Evolutionary conservation across 345 rosid genomes (phyloP).

Genomic region (Draba incana): DNA sequence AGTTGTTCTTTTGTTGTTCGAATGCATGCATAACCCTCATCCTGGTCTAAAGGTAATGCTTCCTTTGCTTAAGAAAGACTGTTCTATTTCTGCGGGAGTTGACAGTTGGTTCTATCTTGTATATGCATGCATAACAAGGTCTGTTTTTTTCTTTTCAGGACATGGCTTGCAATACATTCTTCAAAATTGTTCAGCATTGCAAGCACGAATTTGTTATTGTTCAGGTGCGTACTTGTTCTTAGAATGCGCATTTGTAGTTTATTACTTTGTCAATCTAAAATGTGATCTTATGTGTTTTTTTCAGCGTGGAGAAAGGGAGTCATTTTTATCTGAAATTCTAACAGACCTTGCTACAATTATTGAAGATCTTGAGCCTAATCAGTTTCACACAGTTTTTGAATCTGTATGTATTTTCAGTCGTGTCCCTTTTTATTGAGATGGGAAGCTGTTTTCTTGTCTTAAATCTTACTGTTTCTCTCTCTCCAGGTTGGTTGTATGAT

Average conservation of each 20-base stretch:
- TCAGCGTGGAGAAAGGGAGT: constrained; percentile 90
- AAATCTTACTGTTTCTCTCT: constrained; percentile 1
- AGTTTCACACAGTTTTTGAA: constrained; percentile 93
- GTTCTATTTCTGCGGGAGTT: too few relatives aligned
- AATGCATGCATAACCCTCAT: too few relatives aligned
- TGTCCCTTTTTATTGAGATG: constrained; percentile 13
- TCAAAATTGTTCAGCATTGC: constrained; percentile 97
- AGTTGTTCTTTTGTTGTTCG: too few relatives aligned
- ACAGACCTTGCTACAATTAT: constrained; percentile 78
- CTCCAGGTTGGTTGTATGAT: constrained; percentile 89
- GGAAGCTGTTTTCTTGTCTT: constrained; percentile 10
- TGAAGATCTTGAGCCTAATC: constrained; percentile 93
- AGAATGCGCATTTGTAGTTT: neutral
- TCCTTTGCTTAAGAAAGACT: too few relatives aligned
- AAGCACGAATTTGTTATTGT: constrained; percentile 82
- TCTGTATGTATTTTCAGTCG: constrained; percentile 55
- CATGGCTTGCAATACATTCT: constrained; percentile 98
- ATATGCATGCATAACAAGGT: too few relatives aligned
- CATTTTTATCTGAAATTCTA: constrained; percentile 96
- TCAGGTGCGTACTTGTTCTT: constrained; percentile 59
- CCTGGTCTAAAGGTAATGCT: too few relatives aligned
- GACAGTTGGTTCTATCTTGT: too few relatives aligned
- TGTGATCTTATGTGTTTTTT: constrained; percentile 26
- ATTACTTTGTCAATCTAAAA: constrained; percentile 5
- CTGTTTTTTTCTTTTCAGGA: constrained; percentile 53